Conservation (phyloP, 2,329 filamentous ascomycete species). For the Elsinoe necatrix region DNA sequence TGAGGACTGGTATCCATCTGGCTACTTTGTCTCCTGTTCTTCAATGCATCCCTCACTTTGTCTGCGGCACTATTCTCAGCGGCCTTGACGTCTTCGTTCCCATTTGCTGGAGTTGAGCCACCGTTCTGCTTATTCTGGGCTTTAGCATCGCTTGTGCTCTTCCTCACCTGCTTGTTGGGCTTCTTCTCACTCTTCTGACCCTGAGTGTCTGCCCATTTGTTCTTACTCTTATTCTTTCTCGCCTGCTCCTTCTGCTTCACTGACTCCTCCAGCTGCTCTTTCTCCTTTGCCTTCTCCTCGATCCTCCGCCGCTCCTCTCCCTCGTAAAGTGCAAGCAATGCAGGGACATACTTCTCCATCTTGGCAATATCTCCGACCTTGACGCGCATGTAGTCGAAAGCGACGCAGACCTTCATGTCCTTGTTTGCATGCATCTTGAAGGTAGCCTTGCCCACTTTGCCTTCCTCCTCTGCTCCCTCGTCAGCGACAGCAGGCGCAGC, state of each 20-base stretch:
- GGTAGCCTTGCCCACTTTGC: slow-evolving; percentile 18
- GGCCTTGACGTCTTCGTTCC: background rate
- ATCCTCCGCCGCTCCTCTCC: slow-evolving; percentile 32
- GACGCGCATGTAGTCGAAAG: slow-evolving; percentile 72
- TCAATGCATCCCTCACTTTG: background rate
- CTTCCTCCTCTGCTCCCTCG: slow-evolving; percentile 17
- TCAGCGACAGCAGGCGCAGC: slow-evolving; percentile 15
- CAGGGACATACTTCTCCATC: slow-evolving; percentile 54
- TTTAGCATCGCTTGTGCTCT: background rate
- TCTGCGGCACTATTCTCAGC: background rate
- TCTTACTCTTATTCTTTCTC: slow-evolving; percentile 18
- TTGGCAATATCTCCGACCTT: slow-evolving; percentile 61
- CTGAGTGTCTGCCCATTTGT: slow-evolving; percentile 15
- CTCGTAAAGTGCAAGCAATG: slow-evolving; percentile 50
- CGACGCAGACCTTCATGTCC: slow-evolving; percentile 59
- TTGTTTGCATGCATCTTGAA: slow-evolving; percentile 34
- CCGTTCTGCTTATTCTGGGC: background rate
- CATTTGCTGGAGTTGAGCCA: background rate
- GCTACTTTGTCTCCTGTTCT: background rate
- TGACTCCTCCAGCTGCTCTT: slow-evolving; percentile 18
- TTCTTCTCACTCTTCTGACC: slow-evolving; percentile 1
- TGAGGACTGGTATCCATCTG: background rate
- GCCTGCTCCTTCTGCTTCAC: slow-evolving; percentile 23
- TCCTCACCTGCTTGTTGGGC: background rate
- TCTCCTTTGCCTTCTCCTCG: slow-evolving; percentile 21